These are phyloP conservation scores for Lablab purpureus DNA, from an alignment of 306 rosid genomes.

Conservation along the genomic window DNA sequence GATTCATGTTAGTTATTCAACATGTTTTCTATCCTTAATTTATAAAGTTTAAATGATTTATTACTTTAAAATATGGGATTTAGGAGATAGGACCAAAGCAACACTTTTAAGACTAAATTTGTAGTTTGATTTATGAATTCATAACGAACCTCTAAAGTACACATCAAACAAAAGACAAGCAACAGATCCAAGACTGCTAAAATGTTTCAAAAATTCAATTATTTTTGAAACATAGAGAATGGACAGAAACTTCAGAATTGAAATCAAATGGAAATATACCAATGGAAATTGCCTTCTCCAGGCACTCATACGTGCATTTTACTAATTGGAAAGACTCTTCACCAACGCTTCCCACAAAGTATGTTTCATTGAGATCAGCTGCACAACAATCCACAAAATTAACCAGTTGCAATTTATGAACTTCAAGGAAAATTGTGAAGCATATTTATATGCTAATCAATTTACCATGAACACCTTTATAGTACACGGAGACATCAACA, in stretches of 20 bases:
- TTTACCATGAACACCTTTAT: slow-evolving; percentile 92
- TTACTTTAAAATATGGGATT: background rate
- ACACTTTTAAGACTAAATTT: slow-evolving; percentile 8
- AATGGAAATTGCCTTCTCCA: slow-evolving; percentile 92
- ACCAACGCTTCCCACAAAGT: slow-evolving; percentile 94
- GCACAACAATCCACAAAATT: slow-evolving; percentile 39
- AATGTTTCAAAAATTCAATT: background rate
- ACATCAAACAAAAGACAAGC: background rate
- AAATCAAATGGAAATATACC: slow-evolving; percentile 60
- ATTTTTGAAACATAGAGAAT: slow-evolving; percentile 1
- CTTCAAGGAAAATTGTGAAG: background rate
- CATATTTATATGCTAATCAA: slow-evolving; percentile 16
- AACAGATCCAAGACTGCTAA: background rate
- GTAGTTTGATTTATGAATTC: slow-evolving; percentile 19
- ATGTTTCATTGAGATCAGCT: slow-evolving; percentile 98
- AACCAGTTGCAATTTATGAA: slow-evolving; percentile 5
- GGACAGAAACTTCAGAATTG: slow-evolving; percentile 12
- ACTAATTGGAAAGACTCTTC: slow-evolving; percentile 83
- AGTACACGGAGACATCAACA: slow-evolving; percentile 84
- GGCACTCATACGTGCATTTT: slow-evolving; percentile 86
- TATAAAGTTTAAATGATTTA: background rate
- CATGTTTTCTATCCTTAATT: background rate
- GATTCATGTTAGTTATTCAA: slow-evolving; percentile 1
- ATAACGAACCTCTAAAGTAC: background rate
- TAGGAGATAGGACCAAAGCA: background rate